Base-by-base conservation (phyloP, 1,284 basidiomycete genomes). In the Cerioporus squamosus region DNA sequence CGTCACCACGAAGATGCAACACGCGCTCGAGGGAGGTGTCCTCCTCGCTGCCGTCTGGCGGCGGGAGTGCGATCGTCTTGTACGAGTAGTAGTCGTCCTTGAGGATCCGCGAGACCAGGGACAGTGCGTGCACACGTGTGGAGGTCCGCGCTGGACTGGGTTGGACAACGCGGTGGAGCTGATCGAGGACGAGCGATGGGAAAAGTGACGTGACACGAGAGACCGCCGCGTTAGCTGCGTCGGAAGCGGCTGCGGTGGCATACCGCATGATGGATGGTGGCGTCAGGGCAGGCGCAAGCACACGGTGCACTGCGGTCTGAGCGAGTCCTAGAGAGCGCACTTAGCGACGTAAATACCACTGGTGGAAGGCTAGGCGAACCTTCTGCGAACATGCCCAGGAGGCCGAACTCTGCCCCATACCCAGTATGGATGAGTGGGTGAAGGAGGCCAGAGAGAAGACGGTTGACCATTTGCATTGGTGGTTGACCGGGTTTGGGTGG, bases 341-440 rank as follows among this genome's bases (percentile, higher is more conserved):
- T 29, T 5, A 43, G 46, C 18, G 9, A 23, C 15, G 0, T 23
- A 2, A 14, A 20, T 20, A 8, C 17, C 12, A 33, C 1, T 3
- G 14, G 8, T 6, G 36, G 15, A 29, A 14, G 12, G 5, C 6
- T 7, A 2, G 2, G 26, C 15, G 51, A 82, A 63, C 88, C 87
- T 80, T 90, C 87, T 2, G 83, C 81, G 12, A 86, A 72, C 66
- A 88, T 80, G 4, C 88, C 88, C 6, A 78, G 79, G 15, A 89
- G 65, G 5, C 79, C 79, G 63, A 90, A 88, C 66, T 90, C 88
- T 5, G 80, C 70, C 2, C 86, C 88, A 67, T 85, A 86, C 1
- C 85, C 87, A 1, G 75, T 64, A 60, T 89, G 86, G 40, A 91
- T 88, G 61, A 88, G 68, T 0, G 87, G 86, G 59, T 91, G 89